These are phyloP conservation scores for Trametes elegans DNA, from an alignment of 768 basidiomycete species.

Conservation along the genomic window DNA sequence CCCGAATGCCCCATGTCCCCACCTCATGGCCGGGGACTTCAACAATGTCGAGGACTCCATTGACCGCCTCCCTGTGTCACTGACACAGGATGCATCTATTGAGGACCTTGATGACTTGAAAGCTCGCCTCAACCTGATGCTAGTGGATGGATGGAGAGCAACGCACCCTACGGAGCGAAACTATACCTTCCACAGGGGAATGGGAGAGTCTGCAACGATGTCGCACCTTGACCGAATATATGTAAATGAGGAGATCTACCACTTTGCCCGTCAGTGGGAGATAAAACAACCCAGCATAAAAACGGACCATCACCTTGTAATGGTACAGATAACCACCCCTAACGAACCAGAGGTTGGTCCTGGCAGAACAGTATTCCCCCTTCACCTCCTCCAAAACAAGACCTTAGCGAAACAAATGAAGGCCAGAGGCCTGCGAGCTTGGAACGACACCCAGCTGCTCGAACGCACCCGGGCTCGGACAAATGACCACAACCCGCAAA, in stretches of 20 bases:
- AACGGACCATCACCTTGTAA: neutral
- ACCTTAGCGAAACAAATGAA: neutral
- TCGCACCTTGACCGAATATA: neutral
- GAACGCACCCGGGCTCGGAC: neutral
- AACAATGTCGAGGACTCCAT: neutral
- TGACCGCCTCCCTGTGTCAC: neutral
- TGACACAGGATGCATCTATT: neutral
- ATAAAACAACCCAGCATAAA: neutral
- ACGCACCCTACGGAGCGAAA: neutral
- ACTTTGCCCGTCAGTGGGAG: neutral
- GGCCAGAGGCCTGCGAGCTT: neutral
- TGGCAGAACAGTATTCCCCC: neutral
- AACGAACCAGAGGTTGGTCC: neutral
- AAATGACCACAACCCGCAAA: neutral
- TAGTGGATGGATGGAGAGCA: neutral
- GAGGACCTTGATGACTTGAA: neutral
- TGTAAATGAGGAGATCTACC: neutral
- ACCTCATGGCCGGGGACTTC: neutral
- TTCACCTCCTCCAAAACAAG: neutral
- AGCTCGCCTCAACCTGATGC: neutral
- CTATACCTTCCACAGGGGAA: neutral
- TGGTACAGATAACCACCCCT: neutral
- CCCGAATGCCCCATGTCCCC: neutral
- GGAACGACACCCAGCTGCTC: neutral
- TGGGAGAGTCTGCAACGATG: neutral